Base-by-base conservation (phyloP, 2,329 filamentous ascomycete genomes). In the Aspergillus viridinutans region DNA sequence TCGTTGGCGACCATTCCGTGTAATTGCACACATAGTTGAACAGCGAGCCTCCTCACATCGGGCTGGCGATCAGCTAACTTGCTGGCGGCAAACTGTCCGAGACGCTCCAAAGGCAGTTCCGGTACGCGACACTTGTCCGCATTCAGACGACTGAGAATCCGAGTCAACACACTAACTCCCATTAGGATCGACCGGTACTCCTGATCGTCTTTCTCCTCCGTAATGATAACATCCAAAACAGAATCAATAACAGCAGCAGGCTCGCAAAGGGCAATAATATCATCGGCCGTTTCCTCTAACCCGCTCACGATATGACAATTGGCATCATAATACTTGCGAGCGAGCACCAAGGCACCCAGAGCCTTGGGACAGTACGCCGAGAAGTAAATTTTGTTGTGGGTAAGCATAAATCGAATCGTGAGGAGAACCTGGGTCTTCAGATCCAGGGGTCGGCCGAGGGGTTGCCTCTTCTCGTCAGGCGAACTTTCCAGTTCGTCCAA, bases 371-470 rank as follows among this genome's bases (percentile, higher is more conserved):
- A 70, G 56, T 72, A 74, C 4, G 61, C 62, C 5, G 69, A 61
- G 59, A 77, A 74, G 25, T 68, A 66, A 42, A 69, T 58, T 12
- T 68, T 64, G 40, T 73, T 74, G 29, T 74, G 64, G n/a, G 64
- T 55, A 50, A 76, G 67, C 67, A 78, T 72, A 35, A 73, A 64
- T 14, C 74, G 71, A 42, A 78, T 68, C 6, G 74, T 77, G 23
- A 73, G 66, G 26, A 78, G 61, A n/a, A 76, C 69, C 53, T 78
- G 75, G 3, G 73, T 75, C 55, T 77, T 78, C 49, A 75, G 59
- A 49, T 78, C 75, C 42, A 69, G 54, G 9, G 67, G 57, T 21
- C 64, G 60, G 32, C 60, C 58, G 17, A 61, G 53, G 38, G 67
- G 58, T 32, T 67, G 59, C 48, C 66, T 67, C 50, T 68, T 70